phyloP scores from a whole-genome alignment of 192 early-diverging fungal species.

The Rhizoclosmatium sp. region DNA sequence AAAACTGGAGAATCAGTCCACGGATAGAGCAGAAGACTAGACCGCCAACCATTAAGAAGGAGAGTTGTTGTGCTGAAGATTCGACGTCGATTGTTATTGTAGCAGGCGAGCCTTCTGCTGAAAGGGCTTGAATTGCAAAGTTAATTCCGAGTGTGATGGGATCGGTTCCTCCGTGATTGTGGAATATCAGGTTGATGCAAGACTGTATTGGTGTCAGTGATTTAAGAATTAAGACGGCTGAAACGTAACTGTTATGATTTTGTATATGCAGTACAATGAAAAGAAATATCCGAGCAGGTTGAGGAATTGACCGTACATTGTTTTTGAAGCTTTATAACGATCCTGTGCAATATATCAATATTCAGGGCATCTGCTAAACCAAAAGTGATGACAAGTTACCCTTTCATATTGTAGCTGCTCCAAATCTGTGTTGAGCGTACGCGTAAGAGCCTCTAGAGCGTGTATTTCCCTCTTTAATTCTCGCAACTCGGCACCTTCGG shows the following conservation, averaged over 20 bases:
- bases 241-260: constrained; percentile 72
- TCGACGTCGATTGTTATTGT: constrained; percentile 68
- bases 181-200: constrained; percentile 79
- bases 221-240: neutral
- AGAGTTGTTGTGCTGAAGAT: constrained; percentile 91
- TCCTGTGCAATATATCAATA: constrained; percentile 43
- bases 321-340: constrained; percentile 66
- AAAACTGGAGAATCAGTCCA: constrained; percentile 83
- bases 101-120: constrained; percentile 48
- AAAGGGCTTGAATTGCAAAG: constrained; percentile 69
- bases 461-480: constrained; percentile 58
- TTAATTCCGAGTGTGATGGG: constrained; percentile 84
- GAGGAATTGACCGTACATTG: constrained; percentile 79
- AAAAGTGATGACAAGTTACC: constrained; percentile 41
- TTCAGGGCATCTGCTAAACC: neutral
- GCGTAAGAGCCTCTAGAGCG: constrained; percentile 70
- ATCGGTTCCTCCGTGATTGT: constrained; percentile 76
- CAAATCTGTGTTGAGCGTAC: constrained; percentile 78
- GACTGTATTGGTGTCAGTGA: constrained; percentile 54
- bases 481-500: constrained; percentile 49
- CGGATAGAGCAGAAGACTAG: constrained; percentile 91
- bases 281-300: constrained; percentile 88
- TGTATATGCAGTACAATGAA: constrained; percentile 90
- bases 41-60: constrained; percentile 89
- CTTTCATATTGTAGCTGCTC: constrained; percentile 83